A percentile compares a stretch with the other conserved stretches of the same genome.
phyloP scores from a whole-genome alignment of 148 eudicot species.

The Cornus florida region DNA sequence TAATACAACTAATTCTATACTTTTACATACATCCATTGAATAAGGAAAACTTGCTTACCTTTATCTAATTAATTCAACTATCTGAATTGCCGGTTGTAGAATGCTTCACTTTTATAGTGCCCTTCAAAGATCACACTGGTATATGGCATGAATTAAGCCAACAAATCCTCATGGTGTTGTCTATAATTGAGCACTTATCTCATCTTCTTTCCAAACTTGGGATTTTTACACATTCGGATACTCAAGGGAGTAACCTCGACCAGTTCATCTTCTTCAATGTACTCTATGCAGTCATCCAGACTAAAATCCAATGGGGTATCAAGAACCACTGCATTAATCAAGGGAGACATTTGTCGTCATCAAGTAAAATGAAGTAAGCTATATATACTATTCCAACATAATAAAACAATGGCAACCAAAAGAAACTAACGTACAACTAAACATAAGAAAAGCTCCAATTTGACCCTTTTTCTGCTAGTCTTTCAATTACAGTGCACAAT shows the following conservation, averaged over 20 bases:
- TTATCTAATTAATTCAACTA: background rate
- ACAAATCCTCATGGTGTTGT: background rate
- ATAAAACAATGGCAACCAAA: background rate
- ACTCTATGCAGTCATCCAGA: slow-evolving; percentile 97
- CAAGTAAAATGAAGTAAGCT: background rate
- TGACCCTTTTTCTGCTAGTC: no score
- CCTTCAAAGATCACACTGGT: background rate
- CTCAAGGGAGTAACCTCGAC: slow-evolving; percentile 91
- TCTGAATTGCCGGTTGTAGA: background rate
- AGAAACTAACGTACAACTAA: no score
- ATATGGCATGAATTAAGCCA: background rate
- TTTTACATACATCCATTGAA: slow-evolving; percentile 19
- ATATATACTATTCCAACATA: background rate
- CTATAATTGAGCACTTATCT: background rate
- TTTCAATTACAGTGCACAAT: background rate
- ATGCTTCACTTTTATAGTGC: background rate
- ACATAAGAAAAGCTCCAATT: background rate
- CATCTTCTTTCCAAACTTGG: slow-evolving; percentile 61
- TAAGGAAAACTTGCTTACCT: slow-evolving; percentile 16
- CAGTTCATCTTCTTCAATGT: slow-evolving; percentile 97
- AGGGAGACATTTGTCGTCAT: slow-evolving; percentile 4
- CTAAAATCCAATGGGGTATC: slow-evolving; percentile 86
- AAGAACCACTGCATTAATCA: slow-evolving; percentile 64
- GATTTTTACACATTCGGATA: slow-evolving; percentile 95
- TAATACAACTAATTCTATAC: slow-evolving; percentile 16